Conservation (phyloP, 495 filamentous ascomycete species). For the Xylaria palmicola region DNA sequence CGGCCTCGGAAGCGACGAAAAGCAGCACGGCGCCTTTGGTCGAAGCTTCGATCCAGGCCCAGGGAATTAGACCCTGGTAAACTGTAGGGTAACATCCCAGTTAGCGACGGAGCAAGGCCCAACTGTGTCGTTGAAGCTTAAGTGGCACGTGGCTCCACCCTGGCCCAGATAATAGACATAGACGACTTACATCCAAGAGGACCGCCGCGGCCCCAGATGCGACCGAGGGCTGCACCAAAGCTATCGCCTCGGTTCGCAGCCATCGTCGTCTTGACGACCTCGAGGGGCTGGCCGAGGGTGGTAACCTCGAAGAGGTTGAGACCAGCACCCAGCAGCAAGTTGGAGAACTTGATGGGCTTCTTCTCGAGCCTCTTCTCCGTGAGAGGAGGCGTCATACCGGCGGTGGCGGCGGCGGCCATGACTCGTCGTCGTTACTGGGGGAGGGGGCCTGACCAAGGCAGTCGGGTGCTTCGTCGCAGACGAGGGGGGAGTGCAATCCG, state of each 20-base stretch:
- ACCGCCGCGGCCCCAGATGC: slow-evolving; percentile 94
- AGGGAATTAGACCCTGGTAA: slow-evolving; percentile 99
- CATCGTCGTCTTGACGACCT: slow-evolving; percentile 99
- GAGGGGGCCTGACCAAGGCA: slow-evolving; percentile 92
- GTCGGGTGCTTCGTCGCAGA: slow-evolving; percentile 76
- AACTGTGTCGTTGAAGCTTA: too few species aligned
- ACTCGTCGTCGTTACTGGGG: slow-evolving; percentile 46
- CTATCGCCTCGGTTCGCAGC: slow-evolving; percentile 91
- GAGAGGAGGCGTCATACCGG: slow-evolving; percentile 52
- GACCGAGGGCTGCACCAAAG: slow-evolving; percentile 74
- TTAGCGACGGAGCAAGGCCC: neutral
- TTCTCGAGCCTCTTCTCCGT: slow-evolving; percentile 70
- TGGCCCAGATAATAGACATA: too few species aligned
- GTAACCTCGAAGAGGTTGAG: slow-evolving; percentile 98
- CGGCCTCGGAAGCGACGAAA: slow-evolving; percentile 97
- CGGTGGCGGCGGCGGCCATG: slow-evolving; percentile 61
- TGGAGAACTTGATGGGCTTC: slow-evolving; percentile 99
- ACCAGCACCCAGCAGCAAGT: slow-evolving; percentile 91
- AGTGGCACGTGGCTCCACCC: neutral
- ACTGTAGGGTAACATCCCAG: slow-evolving; percentile 51
- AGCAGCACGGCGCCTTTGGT: slow-evolving; percentile 98
- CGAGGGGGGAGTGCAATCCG: slow-evolving; percentile 21
- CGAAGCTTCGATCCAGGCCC: slow-evolving; percentile 99
- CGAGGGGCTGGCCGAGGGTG: slow-evolving; percentile 79
- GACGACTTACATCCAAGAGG: slow-evolving; percentile 94